These are phyloP conservation scores for Ceratobasidium sp. DNA, from an alignment of 1,284 basidiomycete genomes.

Conservation along the genomic window DNA sequence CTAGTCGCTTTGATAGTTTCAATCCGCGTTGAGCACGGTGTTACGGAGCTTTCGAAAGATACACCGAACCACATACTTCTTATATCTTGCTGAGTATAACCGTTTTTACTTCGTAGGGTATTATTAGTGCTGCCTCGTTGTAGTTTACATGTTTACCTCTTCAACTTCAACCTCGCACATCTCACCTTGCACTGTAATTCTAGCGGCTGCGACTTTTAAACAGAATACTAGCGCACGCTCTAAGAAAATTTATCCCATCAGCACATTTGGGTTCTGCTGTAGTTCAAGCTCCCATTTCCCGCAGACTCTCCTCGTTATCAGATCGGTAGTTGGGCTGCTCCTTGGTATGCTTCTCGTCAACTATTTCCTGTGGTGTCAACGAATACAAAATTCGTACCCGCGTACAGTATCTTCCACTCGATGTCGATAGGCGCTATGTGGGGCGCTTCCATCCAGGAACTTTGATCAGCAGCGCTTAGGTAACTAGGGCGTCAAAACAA, in stretches of 20 bases:
- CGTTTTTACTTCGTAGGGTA: neutral
- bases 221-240: neutral
- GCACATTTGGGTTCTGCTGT: neutral
- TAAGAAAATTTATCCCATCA: neutral
- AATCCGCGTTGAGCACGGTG: neutral
- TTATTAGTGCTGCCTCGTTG: slow-evolving; percentile 13
- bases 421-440: too few relatives aligned
- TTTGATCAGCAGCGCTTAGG: too few relatives aligned
- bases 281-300: neutral
- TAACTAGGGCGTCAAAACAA: too few relatives aligned
- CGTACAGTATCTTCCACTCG: too few relatives aligned
- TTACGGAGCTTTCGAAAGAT: neutral
- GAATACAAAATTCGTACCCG: neutral
- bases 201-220: neutral
- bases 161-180: too few relatives aligned
- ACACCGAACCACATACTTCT: too few relatives aligned
- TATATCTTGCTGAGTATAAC: neutral
- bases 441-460: too few relatives aligned
- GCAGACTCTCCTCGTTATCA: neutral
- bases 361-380: neutral
- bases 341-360: neutral
- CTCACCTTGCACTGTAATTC: neutral
- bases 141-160: too few relatives aligned
- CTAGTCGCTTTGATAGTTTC: slow-evolving; percentile 1
- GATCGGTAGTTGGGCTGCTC: neutral